A percentile compares a stretch with the other conserved stretches of the same genome.
Evolutionary conservation across 345 rosid genomes (phyloP).

Genomic region (Populus davidiana): DNA sequence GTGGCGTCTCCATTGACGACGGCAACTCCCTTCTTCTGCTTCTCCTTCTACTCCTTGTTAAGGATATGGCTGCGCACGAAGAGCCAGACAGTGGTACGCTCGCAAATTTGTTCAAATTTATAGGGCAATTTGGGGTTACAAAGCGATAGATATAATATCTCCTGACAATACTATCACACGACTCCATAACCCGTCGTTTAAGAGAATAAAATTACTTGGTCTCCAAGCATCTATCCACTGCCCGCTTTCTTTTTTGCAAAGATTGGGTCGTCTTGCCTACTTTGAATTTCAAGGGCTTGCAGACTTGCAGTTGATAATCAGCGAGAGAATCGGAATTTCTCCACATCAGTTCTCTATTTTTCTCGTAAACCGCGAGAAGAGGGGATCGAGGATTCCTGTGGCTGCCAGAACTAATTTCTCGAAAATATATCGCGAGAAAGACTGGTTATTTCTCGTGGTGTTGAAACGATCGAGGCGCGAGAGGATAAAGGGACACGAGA

Average conservation of each 20-base stretch:
- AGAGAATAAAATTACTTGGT: not conserved
- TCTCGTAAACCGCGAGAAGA: slow-evolving; percentile 18
- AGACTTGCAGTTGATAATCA: slow-evolving; percentile 28
- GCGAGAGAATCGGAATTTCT: slow-evolving; percentile 38
- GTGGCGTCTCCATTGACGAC: slow-evolving; percentile 19
- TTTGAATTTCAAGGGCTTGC: slow-evolving; percentile 31
- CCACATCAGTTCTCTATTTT: slow-evolving; percentile 42
- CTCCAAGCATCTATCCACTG: not conserved
- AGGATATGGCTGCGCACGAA: not conserved
- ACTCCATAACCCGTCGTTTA: slow-evolving; percentile 42
- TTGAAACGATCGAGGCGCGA: slow-evolving; percentile 35
- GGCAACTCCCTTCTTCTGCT: not conserved
- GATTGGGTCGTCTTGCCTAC: slow-evolving; percentile 26
- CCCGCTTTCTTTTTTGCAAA: not conserved
- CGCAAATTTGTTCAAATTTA: slow-evolving; percentile 24
- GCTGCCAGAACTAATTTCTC: slow-evolving; percentile 38
- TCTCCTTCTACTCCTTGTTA: not conserved
- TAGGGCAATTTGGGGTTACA: slow-evolving; percentile 22
- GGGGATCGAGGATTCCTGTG: slow-evolving; percentile 25
- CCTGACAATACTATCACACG: slow-evolving; percentile 26
- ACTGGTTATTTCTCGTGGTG: slow-evolving; percentile 32
- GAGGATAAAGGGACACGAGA: slow-evolving; percentile 4
- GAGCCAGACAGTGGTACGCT: slow-evolving; percentile 19
- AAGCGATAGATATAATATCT: slow-evolving; percentile 21
- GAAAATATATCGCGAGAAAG: slow-evolving; percentile 22